Evolutionary conservation across 148 eudicot genomes (phyloP), one percentile per base, ranked within the genome.

Genomic region (Amaranthus palmeri): DNA sequence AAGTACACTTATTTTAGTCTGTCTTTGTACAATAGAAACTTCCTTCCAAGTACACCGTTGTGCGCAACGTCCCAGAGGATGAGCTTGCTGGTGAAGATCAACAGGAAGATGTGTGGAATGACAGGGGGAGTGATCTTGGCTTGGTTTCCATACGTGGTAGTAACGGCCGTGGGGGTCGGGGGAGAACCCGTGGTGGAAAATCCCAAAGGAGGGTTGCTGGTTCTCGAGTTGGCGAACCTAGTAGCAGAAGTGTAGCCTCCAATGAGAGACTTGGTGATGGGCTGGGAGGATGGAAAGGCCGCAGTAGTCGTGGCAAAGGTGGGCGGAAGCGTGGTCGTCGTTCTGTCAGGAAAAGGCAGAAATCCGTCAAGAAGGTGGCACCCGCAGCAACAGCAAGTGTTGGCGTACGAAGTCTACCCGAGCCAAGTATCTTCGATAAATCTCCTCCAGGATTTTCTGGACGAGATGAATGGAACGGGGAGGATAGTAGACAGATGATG

Each of bases 111-210:
- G 79, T 57, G 10, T 83, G 82, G 90, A 75, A 41, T 47, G 81
- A 81, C 45, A 74, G 65, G 8, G 72, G 81, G 60, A 76, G 61
- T 55, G 72, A 75, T 56, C 76, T 56, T 59, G 79, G 79, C 15
- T 79, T 84, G 0, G 72, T 60, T 14, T 50, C 74, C 61, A 68
- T 71, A 78, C 83, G 75, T 68, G 85, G 79, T 14, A 69, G 78
- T 57, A 83, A 85, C 17, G 89, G 85, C 12, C 76, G 81, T 47
- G 85, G 86, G 73, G 84, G 82, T 5, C 58, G 69, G 54, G 88
- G 92, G 4, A 84, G 93, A 59, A 70, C 81, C 15, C 92, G 90
- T 46, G 89, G 90, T 61, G 87, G 96, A 43, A 82, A 81, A 74
- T 75, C 83, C 7, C 96, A 84, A 71, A 89, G 85, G 80, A 79